Conservation (phyloP, 176 grass and related monocot genomes). For the Triticum urartu region DNA sequence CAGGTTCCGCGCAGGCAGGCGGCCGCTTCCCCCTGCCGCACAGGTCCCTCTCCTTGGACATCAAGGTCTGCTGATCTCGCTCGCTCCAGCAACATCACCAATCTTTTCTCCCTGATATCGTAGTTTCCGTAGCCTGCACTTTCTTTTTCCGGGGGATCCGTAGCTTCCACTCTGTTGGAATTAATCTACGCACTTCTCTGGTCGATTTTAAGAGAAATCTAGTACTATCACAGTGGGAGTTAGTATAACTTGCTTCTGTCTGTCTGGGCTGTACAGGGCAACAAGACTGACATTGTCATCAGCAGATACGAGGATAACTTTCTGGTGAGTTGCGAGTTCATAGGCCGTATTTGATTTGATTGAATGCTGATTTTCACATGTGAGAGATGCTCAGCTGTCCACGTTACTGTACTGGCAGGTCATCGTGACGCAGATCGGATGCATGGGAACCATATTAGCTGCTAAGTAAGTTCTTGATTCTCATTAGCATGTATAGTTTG, state of each 20-base stretch:
- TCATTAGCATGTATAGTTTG: constrained; percentile 10
- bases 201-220: neutral
- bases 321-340: constrained; percentile 54
- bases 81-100: no score
- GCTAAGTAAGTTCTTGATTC: constrained; percentile 58
- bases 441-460: constrained; percentile 83
- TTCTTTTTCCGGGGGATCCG: no score
- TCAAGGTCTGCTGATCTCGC: constrained; percentile 48
- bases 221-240: neutral
- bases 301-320: constrained; percentile 80
- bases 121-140: no score
- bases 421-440: constrained; percentile 92
- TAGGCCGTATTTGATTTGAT: neutral
- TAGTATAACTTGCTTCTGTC: constrained; percentile 2
- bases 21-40: constrained; percentile 53
- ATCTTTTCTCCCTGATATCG: no score
- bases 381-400: constrained; percentile 12
- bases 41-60: constrained; percentile 56
- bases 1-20: constrained; percentile 3
- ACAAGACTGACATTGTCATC: constrained; percentile 75
- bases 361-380: neutral
- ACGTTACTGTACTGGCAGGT: constrained; percentile 50
- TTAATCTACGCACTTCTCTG: neutral
- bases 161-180: neutral
- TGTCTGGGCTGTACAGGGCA: constrained; percentile 53